Percentiles rank a stretch among this genome's conserved stretches.
phyloP scores from a whole-genome alignment of 176 grass and related monocot genomes.

The Aegilops speltoides region DNA sequence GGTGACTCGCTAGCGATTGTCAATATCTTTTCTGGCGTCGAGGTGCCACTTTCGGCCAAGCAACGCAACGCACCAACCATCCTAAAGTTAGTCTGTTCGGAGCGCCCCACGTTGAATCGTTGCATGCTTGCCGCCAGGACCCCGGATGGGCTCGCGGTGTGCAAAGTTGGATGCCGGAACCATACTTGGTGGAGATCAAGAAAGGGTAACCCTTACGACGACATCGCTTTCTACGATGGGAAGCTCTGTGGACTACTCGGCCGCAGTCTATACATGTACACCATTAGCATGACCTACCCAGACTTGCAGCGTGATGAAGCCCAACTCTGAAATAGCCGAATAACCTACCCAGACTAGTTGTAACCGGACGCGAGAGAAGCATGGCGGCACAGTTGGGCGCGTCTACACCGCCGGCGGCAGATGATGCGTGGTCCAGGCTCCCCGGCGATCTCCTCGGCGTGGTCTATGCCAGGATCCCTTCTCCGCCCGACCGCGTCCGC shows the following conservation, averaged over 20 bases:
- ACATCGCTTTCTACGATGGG: background rate
- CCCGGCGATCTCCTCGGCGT: too few species aligned
- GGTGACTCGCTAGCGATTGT: background rate
- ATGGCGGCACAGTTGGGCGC: too few species aligned
- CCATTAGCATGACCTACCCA: background rate
- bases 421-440: too few species aligned
- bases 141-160: background rate
- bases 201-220: accelerated
- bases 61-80: background rate
- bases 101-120: background rate
- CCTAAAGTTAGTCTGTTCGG: background rate
- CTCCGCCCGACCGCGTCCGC: too few species aligned
- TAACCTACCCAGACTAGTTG: too few species aligned
- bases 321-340: too few species aligned
- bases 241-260: background rate
- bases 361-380: too few species aligned
- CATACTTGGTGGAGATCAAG: background rate
- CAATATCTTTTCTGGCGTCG: background rate
- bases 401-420: too few species aligned
- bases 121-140: background rate
- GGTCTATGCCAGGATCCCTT: too few species aligned
- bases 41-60: background rate
- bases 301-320: too few species aligned
- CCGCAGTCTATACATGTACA: background rate
- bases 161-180: background rate